Conservation (phyloP, 2,329 filamentous ascomycete species). For the Fusarium dlaminii region DNA sequence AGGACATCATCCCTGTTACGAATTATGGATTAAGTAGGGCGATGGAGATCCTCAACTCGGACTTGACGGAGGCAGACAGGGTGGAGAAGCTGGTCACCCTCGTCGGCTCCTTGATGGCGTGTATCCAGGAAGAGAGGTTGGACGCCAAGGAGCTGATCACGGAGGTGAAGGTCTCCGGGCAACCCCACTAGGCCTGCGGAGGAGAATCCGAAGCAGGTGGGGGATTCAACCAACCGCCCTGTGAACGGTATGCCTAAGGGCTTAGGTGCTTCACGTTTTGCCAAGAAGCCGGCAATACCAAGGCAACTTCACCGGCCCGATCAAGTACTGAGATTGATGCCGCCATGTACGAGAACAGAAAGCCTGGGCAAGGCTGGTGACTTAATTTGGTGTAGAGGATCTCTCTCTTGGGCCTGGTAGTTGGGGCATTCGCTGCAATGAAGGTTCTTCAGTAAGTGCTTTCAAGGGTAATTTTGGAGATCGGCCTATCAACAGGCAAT, state of each 20-base stretch:
- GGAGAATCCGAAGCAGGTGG: background rate
- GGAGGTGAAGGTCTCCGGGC: too few species aligned
- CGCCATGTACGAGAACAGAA: background rate
- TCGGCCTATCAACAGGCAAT: background rate
- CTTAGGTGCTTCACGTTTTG: conserved; percentile 31
- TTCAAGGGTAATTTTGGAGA: background rate
- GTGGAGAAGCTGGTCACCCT: too few species aligned
- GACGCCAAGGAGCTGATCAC: too few species aligned
- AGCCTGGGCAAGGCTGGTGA: background rate
- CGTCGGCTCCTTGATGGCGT: too few species aligned
- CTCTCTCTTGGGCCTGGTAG: background rate
- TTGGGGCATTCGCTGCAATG: background rate
- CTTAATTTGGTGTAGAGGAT: background rate
- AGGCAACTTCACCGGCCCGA: conserved; percentile 25
- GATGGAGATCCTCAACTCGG: too few species aligned
- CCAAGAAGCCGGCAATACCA: conserved; percentile 1
- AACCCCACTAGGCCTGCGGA: too few species aligned
- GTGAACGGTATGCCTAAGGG: conserved; percentile 6
- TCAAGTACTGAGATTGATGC: background rate
- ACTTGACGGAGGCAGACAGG: too few species aligned
- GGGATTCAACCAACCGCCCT: background rate
- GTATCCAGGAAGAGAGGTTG: too few species aligned
- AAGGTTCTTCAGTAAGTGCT: background rate
- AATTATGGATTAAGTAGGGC: too few species aligned
- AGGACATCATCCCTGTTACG: too few species aligned